Evolutionary conservation across 1,284 basidiomycete species (phyloP), one percentile per base, ranked within the genome.

Genomic region (Apiotrichum sp.): DNA sequence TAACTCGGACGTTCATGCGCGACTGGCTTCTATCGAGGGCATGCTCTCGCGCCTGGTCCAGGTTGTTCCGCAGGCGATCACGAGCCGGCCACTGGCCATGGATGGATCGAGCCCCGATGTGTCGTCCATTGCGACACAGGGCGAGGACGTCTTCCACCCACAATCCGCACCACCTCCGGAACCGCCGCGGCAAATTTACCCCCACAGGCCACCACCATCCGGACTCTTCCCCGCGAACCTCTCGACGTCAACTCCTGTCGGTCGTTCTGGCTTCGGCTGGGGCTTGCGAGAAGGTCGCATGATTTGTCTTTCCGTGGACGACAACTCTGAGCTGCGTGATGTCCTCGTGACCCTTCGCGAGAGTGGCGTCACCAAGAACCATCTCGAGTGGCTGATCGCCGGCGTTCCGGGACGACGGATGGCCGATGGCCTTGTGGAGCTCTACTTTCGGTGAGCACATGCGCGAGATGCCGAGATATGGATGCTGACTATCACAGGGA

Each of bases 381-480:
- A 74, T 53, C 56, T 77, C 48, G 71, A 75, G 52, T 74, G 73
- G 67, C 57, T 77, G 46, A 70, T 77, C 44, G 69, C 72, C 41
- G 73, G 73, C 38, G 72, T 78, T 0, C 77, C 77, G 0, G 72
- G 71, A 0, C 62, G 74, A 14, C 61, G 69, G 10, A 70, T 77
- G 68, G 71, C 73, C 11, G 75, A 77, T 60, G 72, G 68, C 13
- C 63, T 78, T 40, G 68, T 77, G 4, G 74, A 76, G 56, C 65
- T 76, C 47, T 77, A 75, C 59, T 75, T 75, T 55, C 58, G 66
- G 69, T 71, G 52, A 57, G 70, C 64, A 35, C 14, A 35, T n/a
- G n/a, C 32, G 4, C n/a, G 13, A 10, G 13, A 16, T 42, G 47
- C 35, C 22, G 16, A 13, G 10, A 33, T 35, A 8, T 35, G 2